Conservation (phyloP, 345 rosid genomes). For the Salix arbutifolia region DNA sequence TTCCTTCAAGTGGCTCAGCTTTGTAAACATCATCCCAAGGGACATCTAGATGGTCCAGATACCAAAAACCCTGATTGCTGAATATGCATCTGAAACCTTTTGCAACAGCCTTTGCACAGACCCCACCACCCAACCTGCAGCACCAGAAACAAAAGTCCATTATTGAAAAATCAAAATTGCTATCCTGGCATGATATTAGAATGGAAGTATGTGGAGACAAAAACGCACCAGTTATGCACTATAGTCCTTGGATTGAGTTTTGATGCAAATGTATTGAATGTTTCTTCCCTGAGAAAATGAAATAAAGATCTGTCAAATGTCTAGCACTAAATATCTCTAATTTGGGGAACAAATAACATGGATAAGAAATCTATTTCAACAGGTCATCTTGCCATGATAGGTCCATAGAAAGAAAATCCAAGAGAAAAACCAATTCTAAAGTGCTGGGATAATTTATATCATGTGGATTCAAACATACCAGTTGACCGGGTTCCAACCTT, state of each 20-base stretch:
- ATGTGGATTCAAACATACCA: slow-evolving; percentile 42
- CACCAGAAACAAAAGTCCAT: not conserved
- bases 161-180: not conserved
- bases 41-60: slow-evolving; percentile 83
- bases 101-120: slow-evolving; percentile 76
- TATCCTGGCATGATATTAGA: not conserved
- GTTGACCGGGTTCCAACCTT: slow-evolving; percentile 78
- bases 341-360: not conserved
- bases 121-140: slow-evolving; percentile 74
- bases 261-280: slow-evolving; percentile 59
- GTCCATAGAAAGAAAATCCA: not conserved
- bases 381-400: not conserved
- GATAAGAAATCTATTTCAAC: not conserved
- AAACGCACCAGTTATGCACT: slow-evolving; percentile 79
- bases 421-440: slow-evolving; percentile 1
- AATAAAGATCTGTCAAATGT: slow-evolving; percentile 7
- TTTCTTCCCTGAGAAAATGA: slow-evolving; percentile 68
- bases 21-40: slow-evolving; percentile 68
- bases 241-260: slow-evolving; percentile 76
- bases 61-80: slow-evolving; percentile 88
- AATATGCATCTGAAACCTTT: slow-evolving; percentile 89
- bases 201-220: not conserved
- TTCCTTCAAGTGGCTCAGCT: slow-evolving; percentile 84
- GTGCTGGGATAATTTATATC: not conserved
- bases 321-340: not conserved